These are phyloP conservation scores for Geopyxis carbonaria DNA, from an alignment of 495 filamentous ascomycete genomes.

Conservation along the genomic window DNA sequence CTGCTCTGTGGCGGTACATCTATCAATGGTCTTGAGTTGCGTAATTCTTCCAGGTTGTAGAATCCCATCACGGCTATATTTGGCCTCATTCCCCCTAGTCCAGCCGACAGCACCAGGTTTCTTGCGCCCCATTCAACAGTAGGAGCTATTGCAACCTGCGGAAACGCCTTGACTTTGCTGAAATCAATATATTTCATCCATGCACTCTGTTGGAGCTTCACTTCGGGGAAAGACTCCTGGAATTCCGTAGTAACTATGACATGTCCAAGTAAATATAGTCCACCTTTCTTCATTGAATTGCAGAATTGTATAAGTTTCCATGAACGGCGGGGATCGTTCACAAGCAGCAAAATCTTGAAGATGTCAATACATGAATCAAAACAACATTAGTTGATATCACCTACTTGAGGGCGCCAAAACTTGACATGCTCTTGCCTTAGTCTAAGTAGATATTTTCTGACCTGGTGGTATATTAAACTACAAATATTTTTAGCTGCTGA, in stretches of 20 bases:
- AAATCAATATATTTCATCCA: slow-evolving; percentile 80
- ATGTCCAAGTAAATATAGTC: slow-evolving; percentile 69
- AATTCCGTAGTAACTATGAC: slow-evolving; percentile 78
- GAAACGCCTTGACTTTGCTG: slow-evolving; percentile 77
- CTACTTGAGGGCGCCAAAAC: slow-evolving; percentile 62
- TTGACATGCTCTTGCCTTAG: slow-evolving; percentile 80
- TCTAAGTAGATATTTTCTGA: slow-evolving; percentile 70
- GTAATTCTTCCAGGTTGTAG: slow-evolving; percentile 58
- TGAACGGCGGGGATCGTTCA: slow-evolving; percentile 62
- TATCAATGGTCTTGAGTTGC: slow-evolving; percentile 36
- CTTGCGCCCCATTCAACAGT: slow-evolving; percentile 71
- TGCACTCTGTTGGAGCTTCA: slow-evolving; percentile 57
- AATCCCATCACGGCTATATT: slow-evolving; percentile 68
- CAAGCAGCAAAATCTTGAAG: slow-evolving; percentile 52
- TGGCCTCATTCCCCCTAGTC: slow-evolving; percentile 77
- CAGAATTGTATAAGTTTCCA: slow-evolving; percentile 77
- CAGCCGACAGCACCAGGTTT: slow-evolving; percentile 65
- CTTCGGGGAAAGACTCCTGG: slow-evolving; percentile 57
- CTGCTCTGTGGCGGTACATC: slow-evolving; percentile 27
- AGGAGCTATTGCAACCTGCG: slow-evolving; percentile 68
- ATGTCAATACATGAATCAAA: not conserved
- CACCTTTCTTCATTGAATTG: slow-evolving; percentile 74
- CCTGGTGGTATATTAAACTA: slow-evolving; percentile 74
- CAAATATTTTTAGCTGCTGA: not conserved
- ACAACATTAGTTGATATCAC: not conserved